These are phyloP conservation scores for Scorias spongiosa DNA, from an alignment of 2,329 filamentous ascomycete species.

Conservation along the genomic window DNA sequence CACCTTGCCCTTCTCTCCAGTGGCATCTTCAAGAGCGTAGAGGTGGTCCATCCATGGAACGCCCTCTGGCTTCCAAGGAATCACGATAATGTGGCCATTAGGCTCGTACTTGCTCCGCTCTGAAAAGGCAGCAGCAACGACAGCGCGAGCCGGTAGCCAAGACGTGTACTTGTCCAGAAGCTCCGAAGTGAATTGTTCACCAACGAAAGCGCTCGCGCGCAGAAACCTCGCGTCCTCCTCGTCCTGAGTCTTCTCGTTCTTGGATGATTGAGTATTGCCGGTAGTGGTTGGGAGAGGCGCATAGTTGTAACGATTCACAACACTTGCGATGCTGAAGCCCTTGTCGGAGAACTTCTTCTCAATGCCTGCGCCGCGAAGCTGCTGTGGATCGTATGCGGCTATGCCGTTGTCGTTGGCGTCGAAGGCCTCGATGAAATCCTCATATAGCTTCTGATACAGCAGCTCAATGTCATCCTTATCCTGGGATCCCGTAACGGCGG, in stretches of 20 bases:
- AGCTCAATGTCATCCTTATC: constrained; percentile 55
- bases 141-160: constrained; percentile 76
- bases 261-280: background rate
- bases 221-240: constrained; percentile 71
- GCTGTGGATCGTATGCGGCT: constrained; percentile 59
- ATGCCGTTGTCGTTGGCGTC: constrained; percentile 98
- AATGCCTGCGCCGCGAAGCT: constrained; percentile 53
- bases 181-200: constrained; percentile 72
- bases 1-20: constrained; percentile 36
- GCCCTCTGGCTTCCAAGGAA: constrained; percentile 46
- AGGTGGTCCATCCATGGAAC: constrained; percentile 96
- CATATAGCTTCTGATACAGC: constrained; percentile 80
- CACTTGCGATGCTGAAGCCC: constrained; percentile 68
- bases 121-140: constrained; percentile 63
- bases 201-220: constrained; percentile 66
- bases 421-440: constrained; percentile 84
- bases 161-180: constrained; percentile 58
- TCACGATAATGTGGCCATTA: constrained; percentile 64
- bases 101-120: constrained; percentile 53
- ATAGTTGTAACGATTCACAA: constrained; percentile 79
- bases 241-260: constrained; percentile 38
- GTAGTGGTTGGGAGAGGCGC: constrained; percentile 19
- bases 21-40: constrained; percentile 63
- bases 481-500: constrained; percentile 44
- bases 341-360: constrained; percentile 72